Evolutionary conservation across 169 alveolate species (phyloP), one percentile per base, ranked within the genome.

Genomic region (Theileria annulata): DNA sequence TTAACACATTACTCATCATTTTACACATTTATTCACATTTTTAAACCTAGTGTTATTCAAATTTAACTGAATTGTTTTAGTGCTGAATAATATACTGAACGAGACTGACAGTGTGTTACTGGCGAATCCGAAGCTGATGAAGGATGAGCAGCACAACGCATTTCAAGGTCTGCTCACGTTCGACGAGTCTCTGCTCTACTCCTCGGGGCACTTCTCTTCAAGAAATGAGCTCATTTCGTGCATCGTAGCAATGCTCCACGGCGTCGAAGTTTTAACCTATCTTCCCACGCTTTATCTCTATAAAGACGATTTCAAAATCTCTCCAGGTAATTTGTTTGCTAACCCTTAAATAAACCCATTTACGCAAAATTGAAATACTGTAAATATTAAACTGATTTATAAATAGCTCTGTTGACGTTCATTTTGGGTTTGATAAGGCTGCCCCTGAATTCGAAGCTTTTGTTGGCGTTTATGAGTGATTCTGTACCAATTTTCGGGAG

Each of bases 381-480:
- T 42, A 42, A 42, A 42, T 42, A 8, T 21, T 56, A 56, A 21
- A 56, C 9, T 56, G 33, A 71, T 69, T 0, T 27, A 30, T 47
- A 70, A 71, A 81, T 92, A 85, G 95, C 97, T 31, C 33, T 88
- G 37, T 79, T 93, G 58, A 88, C 89, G 19, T 80, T 91, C 47
- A 86, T 89, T 48, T 80, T 92, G 71, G 92, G 95, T 13, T 64
- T 93, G n/a, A 88, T 93, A 60, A 83, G 94, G 51, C 64, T 93
- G 30, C 96, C 96, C 12, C 88, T 91, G 95, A 92, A 93, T 56
- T 66, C 93, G 27, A 93, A 94, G 85, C 88, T 94, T 17, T 76
- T 93, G 31, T 93, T 94, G 85, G 96, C 95, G 71, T 71, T 94
- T 67, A 35, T 92, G 66, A 89, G 95, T 49, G 97, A 94, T 74